phyloP scores from a whole-genome alignment of 2,329 filamentous ascomycete species.

The Ophiocordyceps camponoti-saundersi region DNA sequence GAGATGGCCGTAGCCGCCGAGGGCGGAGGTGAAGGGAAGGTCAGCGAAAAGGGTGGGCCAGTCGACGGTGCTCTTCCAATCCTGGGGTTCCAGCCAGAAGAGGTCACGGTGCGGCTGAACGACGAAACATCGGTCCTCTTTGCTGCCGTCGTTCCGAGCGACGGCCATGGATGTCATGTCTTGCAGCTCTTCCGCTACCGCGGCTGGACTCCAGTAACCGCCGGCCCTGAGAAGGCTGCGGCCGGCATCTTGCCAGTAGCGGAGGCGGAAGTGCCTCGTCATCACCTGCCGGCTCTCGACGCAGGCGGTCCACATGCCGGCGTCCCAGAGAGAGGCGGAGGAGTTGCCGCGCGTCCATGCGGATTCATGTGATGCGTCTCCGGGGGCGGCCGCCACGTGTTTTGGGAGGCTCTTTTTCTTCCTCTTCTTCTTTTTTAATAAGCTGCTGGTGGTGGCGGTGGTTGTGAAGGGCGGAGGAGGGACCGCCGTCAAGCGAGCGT shows the following conservation, averaged over 20 bases:
- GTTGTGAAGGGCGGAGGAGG: background rate
- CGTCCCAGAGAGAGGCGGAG: conserved; percentile 3
- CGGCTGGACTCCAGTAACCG: background rate
- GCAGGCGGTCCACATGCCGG: conserved; percentile 3
- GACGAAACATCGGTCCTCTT: background rate
- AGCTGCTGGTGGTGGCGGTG: background rate
- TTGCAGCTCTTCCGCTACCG: background rate
- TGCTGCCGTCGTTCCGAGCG: background rate
- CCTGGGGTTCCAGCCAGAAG: background rate
- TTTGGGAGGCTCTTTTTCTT: background rate
- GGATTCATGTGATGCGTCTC: background rate
- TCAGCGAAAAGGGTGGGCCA: background rate
- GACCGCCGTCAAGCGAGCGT: background rate
- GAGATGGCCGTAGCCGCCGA: background rate
- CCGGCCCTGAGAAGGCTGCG: background rate
- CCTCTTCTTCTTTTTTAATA: background rate
- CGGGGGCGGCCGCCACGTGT: background rate
- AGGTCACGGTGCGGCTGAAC: background rate
- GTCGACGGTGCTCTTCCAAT: background rate
- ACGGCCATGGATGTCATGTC: background rate
- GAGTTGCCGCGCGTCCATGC: conserved; percentile 1
- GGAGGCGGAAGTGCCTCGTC: background rate
- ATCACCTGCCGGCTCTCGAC: conserved; percentile 2
- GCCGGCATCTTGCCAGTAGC: background rate
- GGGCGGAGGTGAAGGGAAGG: background rate